Evolutionary conservation across 345 rosid species (phyloP).

Genomic region (Lenwebbia sp.): DNA sequence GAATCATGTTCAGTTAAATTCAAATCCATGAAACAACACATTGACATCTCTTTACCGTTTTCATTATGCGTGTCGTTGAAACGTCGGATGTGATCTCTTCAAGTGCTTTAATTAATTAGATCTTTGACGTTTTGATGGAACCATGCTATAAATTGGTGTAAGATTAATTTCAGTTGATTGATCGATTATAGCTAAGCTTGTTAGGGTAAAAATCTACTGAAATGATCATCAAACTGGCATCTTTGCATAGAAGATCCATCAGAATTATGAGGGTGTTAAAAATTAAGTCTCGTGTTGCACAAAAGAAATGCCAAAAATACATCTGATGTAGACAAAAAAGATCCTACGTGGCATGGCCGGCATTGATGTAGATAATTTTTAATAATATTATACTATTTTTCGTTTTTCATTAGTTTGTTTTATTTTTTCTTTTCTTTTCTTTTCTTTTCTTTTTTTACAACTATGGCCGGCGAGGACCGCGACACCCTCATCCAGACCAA

Average conservation of each 20-base stretch:
- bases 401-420: too few relatives aligned
- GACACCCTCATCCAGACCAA: too few relatives aligned
- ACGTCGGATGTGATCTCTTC: background rate
- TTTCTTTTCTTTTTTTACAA: too few relatives aligned
- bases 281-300: background rate
- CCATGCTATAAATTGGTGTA: fast-evolving
- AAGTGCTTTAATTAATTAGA: background rate
- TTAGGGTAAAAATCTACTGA: background rate
- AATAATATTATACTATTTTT: too few relatives aligned
- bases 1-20: background rate
- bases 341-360: too few relatives aligned
- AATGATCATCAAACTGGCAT: background rate
- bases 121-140: background rate
- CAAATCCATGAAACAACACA: background rate
- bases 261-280: fast-evolving
- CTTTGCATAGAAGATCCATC: fast-evolving
- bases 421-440: too few relatives aligned
- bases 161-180: background rate
- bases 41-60: background rate
- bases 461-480: too few relatives aligned
- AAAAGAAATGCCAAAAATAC: background rate
- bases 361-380: too few relatives aligned
- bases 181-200: background rate
- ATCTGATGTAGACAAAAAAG: too few relatives aligned
- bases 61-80: background rate